A percentile compares a stretch with the other conserved stretches of the same genome.
These are phyloP conservation scores for Mycena kentingensis DNA, from an alignment of 768 basidiomycete genomes.

Conservation along the genomic window DNA sequence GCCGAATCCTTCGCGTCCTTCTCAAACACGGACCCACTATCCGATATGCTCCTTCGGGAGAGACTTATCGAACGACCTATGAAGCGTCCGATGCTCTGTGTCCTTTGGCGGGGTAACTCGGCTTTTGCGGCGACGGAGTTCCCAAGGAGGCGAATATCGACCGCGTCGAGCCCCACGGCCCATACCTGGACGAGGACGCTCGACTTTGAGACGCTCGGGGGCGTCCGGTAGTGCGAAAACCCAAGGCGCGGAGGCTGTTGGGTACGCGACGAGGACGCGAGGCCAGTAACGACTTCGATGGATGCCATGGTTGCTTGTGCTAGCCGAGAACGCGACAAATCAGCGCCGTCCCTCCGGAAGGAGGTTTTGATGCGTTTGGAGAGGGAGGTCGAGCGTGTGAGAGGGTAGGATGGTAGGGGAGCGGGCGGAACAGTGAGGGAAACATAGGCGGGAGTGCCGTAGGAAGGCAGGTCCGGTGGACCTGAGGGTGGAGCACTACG, in stretches of 20 bases:
- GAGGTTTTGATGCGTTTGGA: constrained; percentile 15
- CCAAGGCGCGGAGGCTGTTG: constrained; percentile 42
- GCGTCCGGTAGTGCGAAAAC: constrained; percentile 70
- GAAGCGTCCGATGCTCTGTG: constrained; percentile 22
- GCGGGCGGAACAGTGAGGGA: constrained; percentile 56
- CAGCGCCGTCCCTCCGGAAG: constrained; percentile 45
- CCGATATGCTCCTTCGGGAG: constrained; percentile 20
- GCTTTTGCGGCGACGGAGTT: constrained; percentile 14
- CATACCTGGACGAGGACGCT: constrained; percentile 86
- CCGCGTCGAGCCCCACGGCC: constrained; percentile 80
- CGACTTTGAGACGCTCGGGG: constrained; percentile 69
- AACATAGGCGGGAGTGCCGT: constrained; percentile 61
- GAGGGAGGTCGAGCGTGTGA: constrained; percentile 21
- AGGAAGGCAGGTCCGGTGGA: constrained; percentile 42
- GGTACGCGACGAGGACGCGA: constrained; percentile 37
- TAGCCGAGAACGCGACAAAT: constrained; percentile 73
- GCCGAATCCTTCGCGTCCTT: constrained; percentile 17
- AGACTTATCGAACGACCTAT: constrained; percentile 15
- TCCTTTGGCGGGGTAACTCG: constrained; percentile 5
- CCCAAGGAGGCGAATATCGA: constrained; percentile 69
- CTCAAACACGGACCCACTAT: constrained; percentile 11
- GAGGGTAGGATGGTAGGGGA: constrained; percentile 34
- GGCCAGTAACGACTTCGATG: constrained; percentile 72
- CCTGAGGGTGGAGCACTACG: constrained; percentile 7
- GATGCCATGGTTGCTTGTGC: constrained; percentile 90